Percentiles rank a stretch among this genome's conserved stretches.
These are phyloP conservation scores for Globisporangium carolinianum DNA, from an alignment of 352 stramenopile genomes.

Conservation along the genomic window DNA sequence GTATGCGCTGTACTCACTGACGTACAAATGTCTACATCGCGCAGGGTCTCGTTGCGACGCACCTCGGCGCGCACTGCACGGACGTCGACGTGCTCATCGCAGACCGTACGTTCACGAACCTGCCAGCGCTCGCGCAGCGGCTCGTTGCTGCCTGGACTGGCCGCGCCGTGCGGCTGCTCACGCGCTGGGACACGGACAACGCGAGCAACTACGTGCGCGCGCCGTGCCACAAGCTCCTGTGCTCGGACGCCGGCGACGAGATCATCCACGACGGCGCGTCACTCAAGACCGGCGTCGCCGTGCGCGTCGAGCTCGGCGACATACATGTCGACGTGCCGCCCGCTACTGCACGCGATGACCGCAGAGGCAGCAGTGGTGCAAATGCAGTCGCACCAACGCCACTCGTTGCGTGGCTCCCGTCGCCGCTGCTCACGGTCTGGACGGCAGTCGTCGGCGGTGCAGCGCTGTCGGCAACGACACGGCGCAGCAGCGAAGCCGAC, in stretches of 20 bases:
- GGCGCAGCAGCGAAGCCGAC: slow-evolving; percentile 48
- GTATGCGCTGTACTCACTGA: no score
- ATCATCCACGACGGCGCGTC: slow-evolving; percentile 81
- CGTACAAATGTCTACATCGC: no score
- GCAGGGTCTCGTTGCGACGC: slow-evolving; percentile 64
- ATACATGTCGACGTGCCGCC: slow-evolving; percentile 23
- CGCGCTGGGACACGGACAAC: slow-evolving; percentile 79
- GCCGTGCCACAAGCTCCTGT: slow-evolving; percentile 74
- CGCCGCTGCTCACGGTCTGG: not conserved
- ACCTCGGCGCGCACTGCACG: slow-evolving; percentile 47
- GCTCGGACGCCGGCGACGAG: slow-evolving; percentile 74
- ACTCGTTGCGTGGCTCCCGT: not conserved
- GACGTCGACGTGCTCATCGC: slow-evolving; percentile 65
- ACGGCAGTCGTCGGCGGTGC: not conserved
- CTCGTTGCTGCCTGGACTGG: slow-evolving; percentile 76
- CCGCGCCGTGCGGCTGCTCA: slow-evolving; percentile 49
- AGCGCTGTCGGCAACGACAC: slow-evolving; percentile 3
- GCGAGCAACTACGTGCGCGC: slow-evolving; percentile 65
- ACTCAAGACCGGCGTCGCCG: slow-evolving; percentile 71
- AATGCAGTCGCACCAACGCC: not conserved
- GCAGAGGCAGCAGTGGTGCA: not conserved
- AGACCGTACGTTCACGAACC: slow-evolving; percentile 74
- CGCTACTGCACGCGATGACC: no score
- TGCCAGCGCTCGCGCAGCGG: slow-evolving; percentile 71
- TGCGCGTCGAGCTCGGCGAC: slow-evolving; percentile 59